Conservation (phyloP, 1,139 yeast species). For the Yarrowia galli region DNA sequence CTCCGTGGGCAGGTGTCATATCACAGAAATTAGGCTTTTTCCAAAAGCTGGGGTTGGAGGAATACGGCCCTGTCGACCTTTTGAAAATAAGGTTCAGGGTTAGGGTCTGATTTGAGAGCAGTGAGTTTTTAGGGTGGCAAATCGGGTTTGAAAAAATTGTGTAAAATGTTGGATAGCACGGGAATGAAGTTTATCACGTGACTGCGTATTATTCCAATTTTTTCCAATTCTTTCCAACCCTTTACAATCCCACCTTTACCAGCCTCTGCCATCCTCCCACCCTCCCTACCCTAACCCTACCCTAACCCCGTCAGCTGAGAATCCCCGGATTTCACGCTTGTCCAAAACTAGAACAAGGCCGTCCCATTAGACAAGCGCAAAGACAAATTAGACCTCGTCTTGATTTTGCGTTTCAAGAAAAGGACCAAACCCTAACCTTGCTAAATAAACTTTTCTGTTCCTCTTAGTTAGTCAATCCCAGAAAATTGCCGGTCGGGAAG, state of each 20-base stretch:
- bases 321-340: conserved; percentile 33
- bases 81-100: no score
- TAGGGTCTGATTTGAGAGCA: conserved; percentile 10
- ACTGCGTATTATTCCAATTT: no score
- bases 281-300: background rate
- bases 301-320: conserved; percentile 36
- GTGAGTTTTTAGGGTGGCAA: background rate
- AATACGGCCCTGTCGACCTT: conserved; percentile 24
- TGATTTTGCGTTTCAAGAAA: background rate
- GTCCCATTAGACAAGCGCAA: background rate
- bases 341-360: background rate
- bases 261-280: no score
- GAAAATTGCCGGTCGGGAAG: conserved; percentile 16
- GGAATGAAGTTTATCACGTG: no score
- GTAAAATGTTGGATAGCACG: no score
- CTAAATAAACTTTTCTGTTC: no score
- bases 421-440: background rate
- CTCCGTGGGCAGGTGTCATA: background rate
- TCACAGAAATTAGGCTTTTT: background rate
- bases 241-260: no score
- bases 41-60: conserved; percentile 23
- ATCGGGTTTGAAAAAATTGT: no score
- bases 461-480: conserved; percentile 13
- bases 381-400: no score
- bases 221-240: background rate